Evolutionary conservation across 371 early-diverging fungal genomes (phyloP), one percentile per base, ranked within the genome.

Genomic region (Mucor lusitanicus): DNA sequence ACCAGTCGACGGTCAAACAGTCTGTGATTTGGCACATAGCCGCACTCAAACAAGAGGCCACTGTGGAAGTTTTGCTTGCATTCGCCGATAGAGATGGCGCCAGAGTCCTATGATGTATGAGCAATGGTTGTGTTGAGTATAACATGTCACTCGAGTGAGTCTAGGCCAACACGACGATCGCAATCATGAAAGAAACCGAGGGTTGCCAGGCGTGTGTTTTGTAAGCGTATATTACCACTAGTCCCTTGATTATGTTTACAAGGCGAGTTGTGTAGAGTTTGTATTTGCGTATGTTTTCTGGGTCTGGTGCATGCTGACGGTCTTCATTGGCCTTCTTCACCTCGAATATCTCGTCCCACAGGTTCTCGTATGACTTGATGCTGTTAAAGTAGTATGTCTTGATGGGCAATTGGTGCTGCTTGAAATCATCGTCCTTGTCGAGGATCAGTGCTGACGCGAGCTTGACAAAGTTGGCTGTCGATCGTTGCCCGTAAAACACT

Each of bases 1-100:
- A 91, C 78, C 39, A 85, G 72, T 5, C 86, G 86, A 42, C 85
- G 85, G 25, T 79, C 82, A 60, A 89, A 86, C 40, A 79, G 46
- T 19, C 64, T 62, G 27, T 80, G 78, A 61, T 77, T 83, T 4
- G 71, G 70, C 17, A 90, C 84, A 23, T 89, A 60, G 1, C 77
- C 80, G 9, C 86, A 75, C n/a, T 82, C 72, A 54, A 85, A 83
- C 39, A 91, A 73, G 27, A 90, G 42, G 19, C 76, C 77, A 39
- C 70, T 75, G 11, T 75, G 76, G 19, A 82, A 70, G 23, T 80
- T 66, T 17, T 72, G 65, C 55, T 76, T 78, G 54, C 73, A 76
- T 42, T 78, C 75, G 0, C 63, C 59, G 3, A 65, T 59, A 15
- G 74, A 54, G 21, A 80, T 68, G 12, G 61, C 68, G 8, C 66